phyloP scores from a whole-genome alignment of 1,284 basidiomycete species.

The Sporisorium exsertum region DNA sequence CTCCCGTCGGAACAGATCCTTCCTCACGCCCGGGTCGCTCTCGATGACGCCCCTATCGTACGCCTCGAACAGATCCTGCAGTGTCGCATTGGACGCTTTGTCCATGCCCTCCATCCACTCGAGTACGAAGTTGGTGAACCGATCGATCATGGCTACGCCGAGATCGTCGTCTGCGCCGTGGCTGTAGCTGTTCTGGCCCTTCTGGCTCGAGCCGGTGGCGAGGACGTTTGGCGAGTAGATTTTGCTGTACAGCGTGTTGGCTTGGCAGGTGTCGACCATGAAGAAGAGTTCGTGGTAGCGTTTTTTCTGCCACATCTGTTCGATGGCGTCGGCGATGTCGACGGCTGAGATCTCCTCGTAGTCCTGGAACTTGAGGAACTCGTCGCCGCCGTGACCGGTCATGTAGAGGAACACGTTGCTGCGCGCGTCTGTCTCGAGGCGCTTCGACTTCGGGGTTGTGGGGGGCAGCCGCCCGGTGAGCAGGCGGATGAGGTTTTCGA shows the following conservation, averaged over 20 bases:
- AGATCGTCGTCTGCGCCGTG: slow-evolving; percentile 92
- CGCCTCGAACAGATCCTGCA: slow-evolving; percentile 88
- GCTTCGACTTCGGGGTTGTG: slow-evolving; percentile 85
- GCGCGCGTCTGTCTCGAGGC: slow-evolving; percentile 87
- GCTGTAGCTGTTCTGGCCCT: slow-evolving; percentile 96
- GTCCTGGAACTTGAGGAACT: slow-evolving; percentile 99
- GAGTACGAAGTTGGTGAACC: slow-evolving; percentile 91
- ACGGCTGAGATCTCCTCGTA: slow-evolving; percentile 97
- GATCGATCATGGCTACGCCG: slow-evolving; percentile 94
- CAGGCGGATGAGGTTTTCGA: slow-evolving; percentile 92
- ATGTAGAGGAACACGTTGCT: slow-evolving; percentile 97
- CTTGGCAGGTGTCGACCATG: slow-evolving; percentile 99
- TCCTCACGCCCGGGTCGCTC: slow-evolving; percentile 87
- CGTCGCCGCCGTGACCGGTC: slow-evolving; percentile 97
- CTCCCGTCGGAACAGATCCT: slow-evolving; percentile 81
- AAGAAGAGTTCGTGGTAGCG: slow-evolving; percentile 94
- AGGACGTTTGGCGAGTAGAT: slow-evolving; percentile 96
- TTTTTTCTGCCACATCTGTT: slow-evolving; percentile 98
- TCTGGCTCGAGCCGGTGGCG: slow-evolving; percentile 86
- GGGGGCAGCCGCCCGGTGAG: slow-evolving; percentile 74
- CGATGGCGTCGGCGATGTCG: slow-evolving; percentile 90
- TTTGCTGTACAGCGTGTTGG: slow-evolving; percentile 93
- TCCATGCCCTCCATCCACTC: slow-evolving; percentile 91
- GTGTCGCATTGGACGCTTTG: slow-evolving; percentile 83
- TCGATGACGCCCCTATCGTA: slow-evolving; percentile 82